Evolutionary conservation across 768 basidiomycete genomes (phyloP), one percentile per base, ranked within the genome.

Genomic region (Termitomyces bulborhizus): DNA sequence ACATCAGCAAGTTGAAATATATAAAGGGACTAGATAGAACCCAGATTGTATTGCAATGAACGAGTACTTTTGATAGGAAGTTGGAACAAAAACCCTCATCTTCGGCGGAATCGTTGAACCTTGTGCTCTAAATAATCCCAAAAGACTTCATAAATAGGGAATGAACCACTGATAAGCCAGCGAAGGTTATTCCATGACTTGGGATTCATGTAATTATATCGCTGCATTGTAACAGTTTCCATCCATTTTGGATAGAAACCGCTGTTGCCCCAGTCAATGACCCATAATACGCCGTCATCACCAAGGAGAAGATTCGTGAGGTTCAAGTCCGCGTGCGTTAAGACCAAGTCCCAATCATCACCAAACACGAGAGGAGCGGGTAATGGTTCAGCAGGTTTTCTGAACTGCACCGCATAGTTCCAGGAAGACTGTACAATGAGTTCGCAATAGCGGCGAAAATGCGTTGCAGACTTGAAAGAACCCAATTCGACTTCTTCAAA

Each of bases 171-270:
- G 37, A 51, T 51, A 8, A 55, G n/a, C 54, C 54, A 51, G 31
- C 48, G 48, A 43, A 55, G 24, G n/a, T 41, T 12, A 1, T 18
- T 18, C 54, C 54, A 51, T 4, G 48, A 43, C 18, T 51, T 39
- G 3, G 31, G 36, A 16, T 32, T 16, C 6, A 3, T 24, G 42
- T 43, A 1, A 29, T 24, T 40, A 34, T 42, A 36, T 39, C 26
- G 43, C 21, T 37, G 21, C 61, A 68, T 58, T 8, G 37, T 45
- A 6, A 55, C 18, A 13, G 39, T 48, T 40, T 68, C 67, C 13
- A 66, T 60, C 64, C 67, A 72, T 6, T 15, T 54, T 9, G 70
- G 70, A 48, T 63, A 72, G 37, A 54, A 65, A 3, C 70, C 69
- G 3, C 62, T 53, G 16, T 53, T 46, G 0, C 37, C 66, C 67